phyloP scores from a whole-genome alignment of 805 yeast species.

The Saccharomyces eubayanus region DNA sequence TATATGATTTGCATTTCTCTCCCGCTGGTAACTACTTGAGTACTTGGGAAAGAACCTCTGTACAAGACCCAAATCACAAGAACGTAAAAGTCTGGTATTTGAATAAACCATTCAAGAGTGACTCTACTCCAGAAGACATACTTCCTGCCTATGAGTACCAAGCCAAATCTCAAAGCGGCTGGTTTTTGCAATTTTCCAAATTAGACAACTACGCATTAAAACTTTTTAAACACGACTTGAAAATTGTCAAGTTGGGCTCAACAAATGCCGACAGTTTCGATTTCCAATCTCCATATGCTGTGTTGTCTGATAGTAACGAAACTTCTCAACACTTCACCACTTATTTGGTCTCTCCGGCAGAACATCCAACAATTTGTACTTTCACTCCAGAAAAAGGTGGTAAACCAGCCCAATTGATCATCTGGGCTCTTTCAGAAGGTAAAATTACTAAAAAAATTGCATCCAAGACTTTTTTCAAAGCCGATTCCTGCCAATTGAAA shows the following conservation, averaged over 20 bases:
- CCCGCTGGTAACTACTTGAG: conserved; percentile 76
- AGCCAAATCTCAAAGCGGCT: conserved; percentile 76
- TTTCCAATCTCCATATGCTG: conserved; percentile 48
- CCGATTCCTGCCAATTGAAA: conserved; percentile 82
- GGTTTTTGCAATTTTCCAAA: conserved; percentile 43
- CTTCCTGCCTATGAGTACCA: conserved; percentile 43
- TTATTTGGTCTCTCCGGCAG: conserved; percentile 77
- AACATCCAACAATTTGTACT: conserved; percentile 81
- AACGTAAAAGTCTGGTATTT: conserved; percentile 74
- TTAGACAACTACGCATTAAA: conserved; percentile 28
- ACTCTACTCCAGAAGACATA: neutral
- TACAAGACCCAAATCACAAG: conserved; percentile 61
- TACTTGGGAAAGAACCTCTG: conserved; percentile 84
- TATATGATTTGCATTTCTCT: conserved; percentile 78
- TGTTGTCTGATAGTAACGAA: conserved; percentile 36
- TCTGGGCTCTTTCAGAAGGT: conserved; percentile 44
- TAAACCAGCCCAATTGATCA: conserved; percentile 80
- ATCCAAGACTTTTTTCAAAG: conserved; percentile 85
- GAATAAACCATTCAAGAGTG: conserved; percentile 36
- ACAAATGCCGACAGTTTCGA: conserved; percentile 33
- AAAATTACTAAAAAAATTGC: conserved; percentile 58
- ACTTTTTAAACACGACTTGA: conserved; percentile 25
- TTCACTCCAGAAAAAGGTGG: conserved; percentile 83
- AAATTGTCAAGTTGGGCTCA: conserved; percentile 35
- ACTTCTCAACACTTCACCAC: conserved; percentile 34